Percentiles rank a stretch among this genome's conserved stretches.
Evolutionary conservation across 768 basidiomycete species (phyloP).

Genomic region (Mycena vulgaris): DNA sequence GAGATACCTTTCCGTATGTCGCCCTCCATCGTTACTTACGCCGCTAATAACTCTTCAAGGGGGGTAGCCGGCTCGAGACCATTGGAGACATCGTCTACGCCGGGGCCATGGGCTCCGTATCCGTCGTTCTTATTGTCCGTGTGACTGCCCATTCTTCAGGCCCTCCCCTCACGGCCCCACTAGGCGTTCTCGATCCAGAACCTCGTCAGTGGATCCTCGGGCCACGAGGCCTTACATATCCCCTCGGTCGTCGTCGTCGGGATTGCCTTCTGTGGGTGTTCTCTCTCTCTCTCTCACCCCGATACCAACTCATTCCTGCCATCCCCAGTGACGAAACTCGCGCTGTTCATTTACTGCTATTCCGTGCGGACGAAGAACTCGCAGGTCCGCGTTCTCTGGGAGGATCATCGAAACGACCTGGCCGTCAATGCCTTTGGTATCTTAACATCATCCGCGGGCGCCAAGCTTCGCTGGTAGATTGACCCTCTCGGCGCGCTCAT

Average conservation of each 20-base stretch:
- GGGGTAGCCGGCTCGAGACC: constrained; percentile 68
- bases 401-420: constrained; percentile 64
- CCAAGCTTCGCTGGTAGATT: constrained; percentile 63
- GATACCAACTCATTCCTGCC: too few species aligned
- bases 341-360: constrained; percentile 73
- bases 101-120: constrained; percentile 34
- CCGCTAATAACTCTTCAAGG: constrained; percentile 30
- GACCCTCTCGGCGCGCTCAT: constrained; percentile 64
- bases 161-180: not conserved
- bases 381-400: constrained; percentile 75
- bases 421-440: constrained; percentile 64
- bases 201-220: constrained; percentile 35
- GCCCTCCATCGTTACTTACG: constrained; percentile 59
- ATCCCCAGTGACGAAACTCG: constrained; percentile 65
- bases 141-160: constrained; percentile 44
- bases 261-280: constrained; percentile 63
- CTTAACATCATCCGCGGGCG: constrained; percentile 62
- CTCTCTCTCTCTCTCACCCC: not conserved
- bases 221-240: constrained; percentile 56
- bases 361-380: constrained; percentile 62
- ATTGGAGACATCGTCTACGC: constrained; percentile 70
- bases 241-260: constrained; percentile 69
- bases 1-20: constrained; percentile 47
- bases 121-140: constrained; percentile 47
- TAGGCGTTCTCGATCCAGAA: constrained; percentile 49